Evolutionary conservation across 179 eudicot genomes (phyloP), one percentile per base, ranked within the genome.

Genomic region (Silene vulgaris): DNA sequence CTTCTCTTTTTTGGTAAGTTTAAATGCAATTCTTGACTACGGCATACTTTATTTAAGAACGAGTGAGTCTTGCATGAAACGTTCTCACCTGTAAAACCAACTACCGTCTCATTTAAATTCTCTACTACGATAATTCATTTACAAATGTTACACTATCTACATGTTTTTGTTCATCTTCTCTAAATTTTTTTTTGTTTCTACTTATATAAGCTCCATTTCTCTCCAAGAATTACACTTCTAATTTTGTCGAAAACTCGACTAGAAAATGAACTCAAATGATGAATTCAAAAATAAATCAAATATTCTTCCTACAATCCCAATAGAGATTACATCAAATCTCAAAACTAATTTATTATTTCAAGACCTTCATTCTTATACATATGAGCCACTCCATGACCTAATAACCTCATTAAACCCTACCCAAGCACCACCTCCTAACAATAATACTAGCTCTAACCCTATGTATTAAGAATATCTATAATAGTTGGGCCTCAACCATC

Each of bases 321-420:
- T 69, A 77, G 56, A 60, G 3, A 32, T 60, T 29, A 61, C 74
- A 52, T 62, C 81, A 74, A 74, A 74, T 66, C 40, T 4, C 60
- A 77, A 74, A 56, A 77, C 65, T 6, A 37, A 37, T 1, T 30
- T 30, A 74, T 74, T 70, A 77, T 52, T 68, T 61, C 79, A 79
- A 71, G 69, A 81, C 43, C 29, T 73, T 43, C 74, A 77, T 32
- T 28, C 79, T 52, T 52, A 52, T 71, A 37, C 65, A 73, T n/a
- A 28, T 65, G 57, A 66, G 3, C 63, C 69, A 54, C 74, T 74
- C 48, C 73, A 81, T 69, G 79, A 81, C 64, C 75, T 81, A 69
- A 64, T 75, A 14, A 60, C 80, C 32, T 30, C 32, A n/a, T 60
- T 74, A 62, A 81, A 77, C 80, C 75, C 75, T 69, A 74, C 50